Percentiles rank a stretch among this genome's conserved stretches.
phyloP scores from a whole-genome alignment of 179 eudicot species.

The Nepenthes alata region DNA sequence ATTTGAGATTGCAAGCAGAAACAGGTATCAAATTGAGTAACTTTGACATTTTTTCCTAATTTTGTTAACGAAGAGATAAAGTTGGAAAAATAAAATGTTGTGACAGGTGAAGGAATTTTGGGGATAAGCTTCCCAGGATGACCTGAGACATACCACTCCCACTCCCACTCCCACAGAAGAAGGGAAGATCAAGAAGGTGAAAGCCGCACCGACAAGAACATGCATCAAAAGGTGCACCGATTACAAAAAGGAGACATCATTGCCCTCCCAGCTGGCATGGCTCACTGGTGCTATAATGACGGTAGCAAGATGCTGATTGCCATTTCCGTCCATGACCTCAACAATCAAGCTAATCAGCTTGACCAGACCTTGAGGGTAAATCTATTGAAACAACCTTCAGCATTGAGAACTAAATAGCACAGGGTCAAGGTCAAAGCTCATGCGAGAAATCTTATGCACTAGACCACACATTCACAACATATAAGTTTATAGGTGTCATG shows the following conservation, averaged over 20 bases:
- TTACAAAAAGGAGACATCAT: conserved; percentile 43
- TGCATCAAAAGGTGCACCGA: conserved; percentile 35
- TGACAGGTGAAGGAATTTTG: conserved; percentile 45
- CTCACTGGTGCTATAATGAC: conserved; percentile 43
- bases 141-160: conserved; percentile 31
- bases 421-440: no score
- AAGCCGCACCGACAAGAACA: conserved; percentile 13
- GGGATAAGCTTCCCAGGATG: conserved; percentile 61
- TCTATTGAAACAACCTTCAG: no score
- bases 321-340: conserved; percentile 28
- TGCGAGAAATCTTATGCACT: no score
- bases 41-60: no score
- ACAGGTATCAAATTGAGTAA: no score
- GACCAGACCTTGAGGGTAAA: conserved; percentile 35
- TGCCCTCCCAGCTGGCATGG: conserved; percentile 37
- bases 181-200: background rate
- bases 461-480: no score
- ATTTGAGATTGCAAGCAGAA: background rate
- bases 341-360: conserved; percentile 40
- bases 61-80: background rate
- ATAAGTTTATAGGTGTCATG: no score
- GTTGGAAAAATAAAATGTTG: background rate
- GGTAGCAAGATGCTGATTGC: conserved; percentile 32
- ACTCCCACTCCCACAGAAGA: background rate
- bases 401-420: no score